phyloP scores from a whole-genome alignment of 257 asterid species.

The Nicotiana obtusifolia region DNA sequence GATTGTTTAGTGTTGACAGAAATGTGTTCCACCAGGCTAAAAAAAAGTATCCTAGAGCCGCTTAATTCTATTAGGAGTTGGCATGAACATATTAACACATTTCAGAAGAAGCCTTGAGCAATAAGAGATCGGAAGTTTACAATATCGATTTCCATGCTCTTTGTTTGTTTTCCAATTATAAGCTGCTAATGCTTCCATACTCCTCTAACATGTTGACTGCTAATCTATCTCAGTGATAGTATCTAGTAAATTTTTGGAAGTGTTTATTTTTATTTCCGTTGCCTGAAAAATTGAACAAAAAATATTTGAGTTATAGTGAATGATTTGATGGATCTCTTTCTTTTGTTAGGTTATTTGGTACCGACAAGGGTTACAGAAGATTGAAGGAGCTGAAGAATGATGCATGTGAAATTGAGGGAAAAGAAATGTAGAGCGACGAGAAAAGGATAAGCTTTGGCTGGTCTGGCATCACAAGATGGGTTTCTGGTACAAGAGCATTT shows the following conservation, averaged over 20 bases:
- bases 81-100: background rate
- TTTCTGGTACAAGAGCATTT: slow-evolving; percentile 20
- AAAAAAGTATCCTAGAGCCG: background rate
- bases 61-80: background rate
- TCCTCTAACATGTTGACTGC: background rate
- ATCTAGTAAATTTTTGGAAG: background rate
- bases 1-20: background rate
- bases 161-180: background rate
- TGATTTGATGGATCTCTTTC: background rate
- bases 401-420: slow-evolving; percentile 34
- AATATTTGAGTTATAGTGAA: background rate
- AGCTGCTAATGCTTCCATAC: background rate
- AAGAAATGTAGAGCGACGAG: slow-evolving; percentile 32
- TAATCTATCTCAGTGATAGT: background rate
- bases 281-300: background rate
- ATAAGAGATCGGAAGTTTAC: background rate
- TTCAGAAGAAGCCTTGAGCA: background rate
- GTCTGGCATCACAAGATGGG: slow-evolving; percentile 13
- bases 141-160: background rate
- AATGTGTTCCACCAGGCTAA: background rate
- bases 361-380: slow-evolving; percentile 84
- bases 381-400: slow-evolving; percentile 61
- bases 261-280: background rate
- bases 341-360: slow-evolving; percentile 71
- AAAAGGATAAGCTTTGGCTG: slow-evolving; percentile 12